Conservation (phyloP, 2,329 filamentous ascomycete species). For the Drechslerella dactyloides region DNA sequence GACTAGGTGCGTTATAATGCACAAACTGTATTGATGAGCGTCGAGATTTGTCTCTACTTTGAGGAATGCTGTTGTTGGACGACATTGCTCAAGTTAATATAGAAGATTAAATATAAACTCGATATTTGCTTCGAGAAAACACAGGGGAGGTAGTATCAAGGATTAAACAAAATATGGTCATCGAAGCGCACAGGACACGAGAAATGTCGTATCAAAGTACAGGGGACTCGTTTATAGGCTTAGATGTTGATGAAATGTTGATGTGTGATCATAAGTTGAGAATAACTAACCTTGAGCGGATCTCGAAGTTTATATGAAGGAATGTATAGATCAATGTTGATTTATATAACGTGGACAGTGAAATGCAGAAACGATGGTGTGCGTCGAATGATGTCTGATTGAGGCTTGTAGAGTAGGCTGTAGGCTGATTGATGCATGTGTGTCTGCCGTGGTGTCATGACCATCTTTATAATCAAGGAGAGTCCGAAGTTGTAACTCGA, state of each 20-base stretch:
- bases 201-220: background rate
- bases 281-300: slow-evolving; percentile 35
- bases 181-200: background rate
- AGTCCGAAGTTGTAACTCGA: slow-evolving; percentile 38
- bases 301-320: slow-evolving; percentile 46
- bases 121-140: slow-evolving; percentile 1
- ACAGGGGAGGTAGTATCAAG: background rate
- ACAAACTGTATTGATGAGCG: slow-evolving; percentile 47
- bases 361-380: slow-evolving; percentile 28
- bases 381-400: slow-evolving; percentile 41
- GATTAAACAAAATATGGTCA: background rate
- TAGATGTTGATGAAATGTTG: slow-evolving; percentile 12
- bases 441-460: slow-evolving; percentile 51
- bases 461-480: slow-evolving; percentile 50
- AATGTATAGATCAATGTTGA: slow-evolving; percentile 23
- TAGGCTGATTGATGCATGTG: slow-evolving; percentile 50
- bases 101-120: background rate
- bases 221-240: background rate
- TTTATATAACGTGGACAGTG: slow-evolving; percentile 27
- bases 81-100: slow-evolving; percentile 40
- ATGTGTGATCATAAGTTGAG: slow-evolving; percentile 8
- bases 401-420: slow-evolving; percentile 46
- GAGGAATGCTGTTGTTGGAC: slow-evolving; percentile 29
- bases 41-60: slow-evolving; percentile 44
- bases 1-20: slow-evolving; percentile 48